Evolutionary conservation across 345 rosid genomes (phyloP).

Genomic region (Erucastrum elatum): DNA sequence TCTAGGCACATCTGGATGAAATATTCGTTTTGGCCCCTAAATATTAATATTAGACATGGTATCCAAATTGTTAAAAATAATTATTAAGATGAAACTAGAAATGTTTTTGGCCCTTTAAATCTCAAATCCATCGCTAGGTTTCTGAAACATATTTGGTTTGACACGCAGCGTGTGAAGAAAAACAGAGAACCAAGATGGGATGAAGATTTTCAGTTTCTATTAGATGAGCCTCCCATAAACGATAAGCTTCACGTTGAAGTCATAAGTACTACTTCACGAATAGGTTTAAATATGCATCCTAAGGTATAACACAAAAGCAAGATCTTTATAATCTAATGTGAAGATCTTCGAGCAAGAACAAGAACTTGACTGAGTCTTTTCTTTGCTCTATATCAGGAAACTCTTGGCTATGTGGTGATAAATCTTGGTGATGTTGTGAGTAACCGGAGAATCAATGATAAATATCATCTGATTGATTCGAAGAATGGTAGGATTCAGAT

Average conservation of each 20-base stretch:
- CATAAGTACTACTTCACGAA: not conserved
- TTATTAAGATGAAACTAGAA: not conserved
- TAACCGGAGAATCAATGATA: conserved; percentile 79
- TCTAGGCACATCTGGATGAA: not conserved
- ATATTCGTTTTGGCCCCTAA: not conserved
- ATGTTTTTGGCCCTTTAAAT: not conserved
- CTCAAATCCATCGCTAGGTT: not conserved
- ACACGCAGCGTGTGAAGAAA: not conserved
- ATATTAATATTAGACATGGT: not conserved
- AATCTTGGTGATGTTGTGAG: conserved; percentile 67
- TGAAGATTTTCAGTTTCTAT: not conserved
- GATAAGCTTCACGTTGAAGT: not conserved
- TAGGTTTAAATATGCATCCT: not conserved
- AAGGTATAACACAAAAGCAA: not conserved
- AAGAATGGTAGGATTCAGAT: conserved; percentile 79
- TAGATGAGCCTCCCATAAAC: not conserved
- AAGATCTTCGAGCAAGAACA: not conserved
- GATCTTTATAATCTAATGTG: not conserved
- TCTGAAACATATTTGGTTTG: not conserved
- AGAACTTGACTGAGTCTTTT: conserved; percentile 16
- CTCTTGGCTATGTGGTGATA: conserved; percentile 65
- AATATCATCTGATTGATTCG: conserved; percentile 87
- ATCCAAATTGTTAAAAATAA: not conserved
- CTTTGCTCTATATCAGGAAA: conserved; percentile 49
- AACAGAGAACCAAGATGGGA: not conserved